A percentile compares a stretch with the other conserved stretches of the same genome.
Evolutionary conservation across 192 early-diverging fungal genomes (phyloP).

Genomic region (Entomortierella lignicola): DNA sequence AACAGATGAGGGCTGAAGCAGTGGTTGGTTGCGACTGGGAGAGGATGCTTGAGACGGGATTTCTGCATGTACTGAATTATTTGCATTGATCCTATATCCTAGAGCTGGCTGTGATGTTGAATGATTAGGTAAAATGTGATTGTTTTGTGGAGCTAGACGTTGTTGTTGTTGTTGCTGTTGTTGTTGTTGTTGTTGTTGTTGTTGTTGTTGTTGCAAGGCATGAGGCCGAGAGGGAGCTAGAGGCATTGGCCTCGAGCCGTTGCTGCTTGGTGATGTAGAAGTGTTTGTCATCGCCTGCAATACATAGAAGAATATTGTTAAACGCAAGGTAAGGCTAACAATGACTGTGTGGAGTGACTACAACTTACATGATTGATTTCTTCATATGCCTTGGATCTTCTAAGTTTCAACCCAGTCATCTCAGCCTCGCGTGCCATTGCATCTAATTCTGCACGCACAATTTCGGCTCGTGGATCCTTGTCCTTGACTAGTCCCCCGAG

Average conservation of each 20-base stretch:
- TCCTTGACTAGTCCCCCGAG: slow-evolving; percentile 66
- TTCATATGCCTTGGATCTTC: slow-evolving; percentile 49
- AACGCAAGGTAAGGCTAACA: background rate
- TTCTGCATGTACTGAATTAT: background rate
- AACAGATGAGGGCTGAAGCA: background rate
- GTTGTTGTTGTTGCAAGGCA: background rate
- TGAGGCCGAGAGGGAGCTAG: background rate
- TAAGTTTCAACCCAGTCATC: slow-evolving; percentile 51
- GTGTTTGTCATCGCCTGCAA: background rate
- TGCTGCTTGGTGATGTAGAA: background rate
- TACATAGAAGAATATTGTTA: background rate
- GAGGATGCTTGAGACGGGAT: background rate
- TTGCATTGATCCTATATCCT: slow-evolving; percentile 1
- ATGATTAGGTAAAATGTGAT: background rate
- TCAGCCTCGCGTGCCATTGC: slow-evolving; percentile 53
- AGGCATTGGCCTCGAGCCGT: background rate
- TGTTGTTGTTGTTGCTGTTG: background rate
- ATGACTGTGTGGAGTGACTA: background rate
- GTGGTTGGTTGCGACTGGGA: background rate
- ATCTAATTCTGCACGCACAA: slow-evolving; percentile 54
- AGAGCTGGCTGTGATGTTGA: background rate
- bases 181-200: slow-evolving; percentile 12
- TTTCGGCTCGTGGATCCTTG: slow-evolving; percentile 60
- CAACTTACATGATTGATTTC: slow-evolving; percentile 39
- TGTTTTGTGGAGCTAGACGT: too few relatives aligned